Base-by-base conservation (phyloP, 192 early-diverging fungal species). In the Coemansia sp. region DNA sequence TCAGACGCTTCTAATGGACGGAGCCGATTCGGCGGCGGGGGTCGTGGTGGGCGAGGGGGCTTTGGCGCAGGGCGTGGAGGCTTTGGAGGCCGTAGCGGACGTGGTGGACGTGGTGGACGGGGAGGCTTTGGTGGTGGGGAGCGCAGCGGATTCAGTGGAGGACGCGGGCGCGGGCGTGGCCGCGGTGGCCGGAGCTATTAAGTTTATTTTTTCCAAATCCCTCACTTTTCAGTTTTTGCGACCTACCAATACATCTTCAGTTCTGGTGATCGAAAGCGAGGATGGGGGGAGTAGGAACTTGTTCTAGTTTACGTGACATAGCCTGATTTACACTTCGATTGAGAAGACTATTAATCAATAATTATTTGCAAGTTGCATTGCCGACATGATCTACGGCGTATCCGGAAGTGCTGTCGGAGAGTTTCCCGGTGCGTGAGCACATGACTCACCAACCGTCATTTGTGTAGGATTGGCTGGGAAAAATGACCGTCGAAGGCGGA, bases 41-140 rank as follows among this genome's bases (percentile, higher is more conserved):
- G 80, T 17, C 63, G 84, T 29, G 83, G 84, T 22, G 66, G 84
- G 9, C 69, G 84, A 30, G 75, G 84, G 5, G 76, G 74, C 10
- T 53, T 54, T 65, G 66, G 76, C 32, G 82, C 82, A 33, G 65
- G 68, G 24, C 63, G 77, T 32, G 67, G 74, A 31, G 71, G 86
- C 31, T 63, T 78, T 52, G 80, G 85, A 33, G 70, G 83, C 46
- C 68, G 77, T 32, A 65, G 74, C 31, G 71, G 86, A 32, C 61
- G 80, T 52, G 56, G 74, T 46, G 63, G 62, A 11, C 63, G 68
- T 54, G 74, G 84, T 14, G 76, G 81, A 17, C 74, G 83, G 25
- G 62, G 84, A 31, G 74, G 82, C 19, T 65, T 71, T 19, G 57
- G 67, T 27, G 62, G 70, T 1, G 59, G 59, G 4, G 54, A 66